These are phyloP conservation scores for Tylopilus sp. DNA, from an alignment of 768 basidiomycete species.

Conservation along the genomic window DNA sequence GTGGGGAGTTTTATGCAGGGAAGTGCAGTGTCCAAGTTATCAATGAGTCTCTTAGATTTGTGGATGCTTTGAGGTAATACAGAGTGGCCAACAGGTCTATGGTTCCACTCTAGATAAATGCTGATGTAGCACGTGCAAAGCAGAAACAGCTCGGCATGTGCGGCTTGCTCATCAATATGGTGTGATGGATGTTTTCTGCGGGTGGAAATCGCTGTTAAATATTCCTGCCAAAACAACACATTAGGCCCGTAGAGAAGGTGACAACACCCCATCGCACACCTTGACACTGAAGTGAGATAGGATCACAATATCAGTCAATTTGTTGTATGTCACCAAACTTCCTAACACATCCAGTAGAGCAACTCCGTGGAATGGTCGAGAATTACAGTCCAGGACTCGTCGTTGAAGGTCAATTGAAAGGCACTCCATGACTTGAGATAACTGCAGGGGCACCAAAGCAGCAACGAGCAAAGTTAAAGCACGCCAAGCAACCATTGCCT, in stretches of 20 bases:
- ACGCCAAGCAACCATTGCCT: neutral
- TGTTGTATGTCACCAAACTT: neutral
- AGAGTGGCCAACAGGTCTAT: neutral
- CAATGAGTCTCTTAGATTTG: no score
- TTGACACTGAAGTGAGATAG: neutral
- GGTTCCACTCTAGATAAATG: neutral
- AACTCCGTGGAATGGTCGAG: neutral
- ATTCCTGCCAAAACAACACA: no score
- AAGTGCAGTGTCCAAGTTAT: no score
- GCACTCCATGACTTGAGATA: conserved; percentile 4
- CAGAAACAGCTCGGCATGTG: neutral
- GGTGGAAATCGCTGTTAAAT: neutral
- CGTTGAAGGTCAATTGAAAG: neutral
- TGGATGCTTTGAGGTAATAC: neutral
- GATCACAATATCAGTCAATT: neutral
- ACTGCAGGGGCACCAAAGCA: neutral
- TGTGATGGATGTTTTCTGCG: neutral
- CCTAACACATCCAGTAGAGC: neutral
- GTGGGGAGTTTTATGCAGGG: no score
- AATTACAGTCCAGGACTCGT: neutral
- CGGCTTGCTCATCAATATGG: neutral
- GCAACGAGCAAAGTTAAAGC: conserved; percentile 9
- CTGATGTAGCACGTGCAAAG: neutral
- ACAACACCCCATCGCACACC: no score
- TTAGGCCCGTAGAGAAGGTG: neutral